Percentiles rank a stretch among this genome's conserved stretches.
Evolutionary conservation across 768 basidiomycete genomes (phyloP).

Genomic region (Boletus rubescentipes): DNA sequence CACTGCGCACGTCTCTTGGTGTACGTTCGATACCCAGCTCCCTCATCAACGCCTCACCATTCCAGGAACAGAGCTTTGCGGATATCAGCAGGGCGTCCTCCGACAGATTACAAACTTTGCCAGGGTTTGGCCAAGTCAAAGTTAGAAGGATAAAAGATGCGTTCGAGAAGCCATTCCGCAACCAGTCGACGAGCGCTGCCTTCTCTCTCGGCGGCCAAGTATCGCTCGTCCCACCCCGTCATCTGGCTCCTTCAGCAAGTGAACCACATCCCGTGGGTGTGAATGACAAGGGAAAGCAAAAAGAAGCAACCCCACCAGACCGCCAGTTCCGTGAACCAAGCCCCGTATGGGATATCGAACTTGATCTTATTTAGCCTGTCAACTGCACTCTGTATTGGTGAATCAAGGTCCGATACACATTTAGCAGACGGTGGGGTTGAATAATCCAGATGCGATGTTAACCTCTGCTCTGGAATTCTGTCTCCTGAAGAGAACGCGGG

Average conservation of each 20-base stretch:
- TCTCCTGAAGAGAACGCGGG: background rate
- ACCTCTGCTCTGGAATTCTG: background rate
- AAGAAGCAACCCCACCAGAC: slow-evolving; percentile 10
- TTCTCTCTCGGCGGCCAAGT: slow-evolving; percentile 34
- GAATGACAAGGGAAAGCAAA: slow-evolving; percentile 21
- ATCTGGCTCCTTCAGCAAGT: background rate
- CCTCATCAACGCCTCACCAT: background rate
- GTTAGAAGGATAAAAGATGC: slow-evolving; percentile 89
- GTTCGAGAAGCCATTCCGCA: slow-evolving; percentile 85
- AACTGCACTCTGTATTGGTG: slow-evolving; percentile 14
- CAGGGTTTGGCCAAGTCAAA: slow-evolving; percentile 93
- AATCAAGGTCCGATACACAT: background rate
- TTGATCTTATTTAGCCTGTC: slow-evolving; percentile 41
- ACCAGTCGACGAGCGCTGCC: slow-evolving; percentile 53
- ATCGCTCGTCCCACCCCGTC: background rate
- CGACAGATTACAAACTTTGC: slow-evolving; percentile 77
- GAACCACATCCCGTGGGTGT: background rate
- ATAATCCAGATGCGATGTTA: background rate
- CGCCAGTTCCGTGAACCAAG: slow-evolving; percentile 44
- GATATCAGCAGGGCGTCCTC: slow-evolving; percentile 72
- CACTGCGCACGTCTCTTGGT: slow-evolving; percentile 86
- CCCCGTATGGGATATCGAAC: slow-evolving; percentile 74
- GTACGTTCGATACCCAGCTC: slow-evolving; percentile 46
- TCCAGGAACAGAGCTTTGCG: slow-evolving; percentile 69
- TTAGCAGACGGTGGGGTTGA: background rate